Evolutionary conservation across 2,329 filamentous ascomycete genomes (phyloP).

Genomic region (Sclerotinia glacialis): DNA sequence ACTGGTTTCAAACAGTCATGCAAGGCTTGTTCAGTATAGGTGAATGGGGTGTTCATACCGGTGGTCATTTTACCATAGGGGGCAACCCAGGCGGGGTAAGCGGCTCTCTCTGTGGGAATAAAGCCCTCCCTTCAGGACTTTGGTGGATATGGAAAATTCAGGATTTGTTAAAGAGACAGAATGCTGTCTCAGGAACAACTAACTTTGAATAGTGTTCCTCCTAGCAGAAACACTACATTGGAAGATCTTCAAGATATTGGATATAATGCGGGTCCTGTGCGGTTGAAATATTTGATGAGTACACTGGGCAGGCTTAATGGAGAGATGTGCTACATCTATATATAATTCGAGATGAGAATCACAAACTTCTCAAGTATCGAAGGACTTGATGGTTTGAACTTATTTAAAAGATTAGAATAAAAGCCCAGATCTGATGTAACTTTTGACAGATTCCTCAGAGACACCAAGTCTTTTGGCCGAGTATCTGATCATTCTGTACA

Average conservation of each 20-base stretch:
- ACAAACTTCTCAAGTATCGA: background rate
- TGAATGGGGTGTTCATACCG: conserved; percentile 43
- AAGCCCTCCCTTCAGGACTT: conserved; percentile 26
- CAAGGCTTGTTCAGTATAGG: conserved; percentile 39
- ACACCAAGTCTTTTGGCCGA: background rate
- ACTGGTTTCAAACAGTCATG: conserved; percentile 47
- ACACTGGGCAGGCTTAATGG: conserved; percentile 42
- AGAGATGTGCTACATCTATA: conserved; percentile 46
- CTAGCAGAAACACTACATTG: conserved; percentile 44
- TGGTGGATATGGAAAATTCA: conserved; percentile 50
- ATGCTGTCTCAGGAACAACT: conserved; percentile 40
- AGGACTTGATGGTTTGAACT: background rate
- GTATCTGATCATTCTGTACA: conserved; percentile 8
- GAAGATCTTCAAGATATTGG: conserved; percentile 39
- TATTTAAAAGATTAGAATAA: no score
- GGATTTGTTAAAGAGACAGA: conserved; percentile 40
- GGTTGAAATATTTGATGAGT: conserved; percentile 42
- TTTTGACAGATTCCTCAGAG: no score
- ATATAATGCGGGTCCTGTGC: conserved; percentile 28
- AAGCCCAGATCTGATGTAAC: no score
- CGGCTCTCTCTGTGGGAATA: background rate
- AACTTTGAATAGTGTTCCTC: conserved; percentile 44
- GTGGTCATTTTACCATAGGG: conserved; percentile 45
- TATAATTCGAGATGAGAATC: conserved; percentile 27
- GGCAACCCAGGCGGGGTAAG: conserved; percentile 46